Percentiles rank a stretch among this genome's conserved stretches.
phyloP scores from a whole-genome alignment of 352 stramenopile species.

The Phytopythium oedochilum region DNA sequence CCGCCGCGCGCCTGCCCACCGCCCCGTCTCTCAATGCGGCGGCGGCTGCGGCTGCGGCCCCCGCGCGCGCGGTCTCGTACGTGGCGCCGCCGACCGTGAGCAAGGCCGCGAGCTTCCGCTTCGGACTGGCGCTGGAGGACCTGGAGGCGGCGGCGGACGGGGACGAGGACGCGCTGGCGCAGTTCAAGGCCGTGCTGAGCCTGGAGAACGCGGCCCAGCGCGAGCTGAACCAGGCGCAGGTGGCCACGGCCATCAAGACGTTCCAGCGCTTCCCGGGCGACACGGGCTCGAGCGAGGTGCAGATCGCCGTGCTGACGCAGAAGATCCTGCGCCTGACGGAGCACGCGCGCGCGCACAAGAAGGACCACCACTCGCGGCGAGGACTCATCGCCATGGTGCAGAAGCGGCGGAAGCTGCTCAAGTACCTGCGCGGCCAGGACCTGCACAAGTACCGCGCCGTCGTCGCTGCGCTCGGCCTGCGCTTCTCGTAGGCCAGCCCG shows the following conservation, averaged over 20 bases:
- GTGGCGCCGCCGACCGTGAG: constrained; percentile 54
- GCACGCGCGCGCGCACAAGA: constrained; percentile 78
- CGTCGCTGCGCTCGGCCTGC: constrained; percentile 68
- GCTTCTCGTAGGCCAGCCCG: constrained; percentile 49
- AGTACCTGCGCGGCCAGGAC: constrained; percentile 82
- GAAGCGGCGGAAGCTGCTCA: constrained; percentile 82
- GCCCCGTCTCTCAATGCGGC: background rate
- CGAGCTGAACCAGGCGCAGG: constrained; percentile 80
- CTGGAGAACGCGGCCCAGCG: constrained; percentile 76
- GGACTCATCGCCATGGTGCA: constrained; percentile 84
- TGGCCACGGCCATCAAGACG: constrained; percentile 73
- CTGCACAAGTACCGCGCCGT: constrained; percentile 76
- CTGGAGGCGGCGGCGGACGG: constrained; percentile 32
- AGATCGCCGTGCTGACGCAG: constrained; percentile 83
- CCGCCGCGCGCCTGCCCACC: background rate
- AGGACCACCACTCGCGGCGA: constrained; percentile 85
- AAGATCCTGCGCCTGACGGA: constrained; percentile 78
- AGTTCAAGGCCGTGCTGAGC: constrained; percentile 69
- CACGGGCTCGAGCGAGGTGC: constrained; percentile 82
- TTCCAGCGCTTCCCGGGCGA: constrained; percentile 86
- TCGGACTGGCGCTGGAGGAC: constrained; percentile 55
- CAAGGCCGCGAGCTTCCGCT: constrained; percentile 53
- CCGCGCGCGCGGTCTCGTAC: constrained; percentile 43
- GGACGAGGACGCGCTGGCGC: constrained; percentile 30
- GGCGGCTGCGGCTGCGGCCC: background rate